Conservation (phyloP, 345 rosid genomes). For the Citrus maxima region DNA sequence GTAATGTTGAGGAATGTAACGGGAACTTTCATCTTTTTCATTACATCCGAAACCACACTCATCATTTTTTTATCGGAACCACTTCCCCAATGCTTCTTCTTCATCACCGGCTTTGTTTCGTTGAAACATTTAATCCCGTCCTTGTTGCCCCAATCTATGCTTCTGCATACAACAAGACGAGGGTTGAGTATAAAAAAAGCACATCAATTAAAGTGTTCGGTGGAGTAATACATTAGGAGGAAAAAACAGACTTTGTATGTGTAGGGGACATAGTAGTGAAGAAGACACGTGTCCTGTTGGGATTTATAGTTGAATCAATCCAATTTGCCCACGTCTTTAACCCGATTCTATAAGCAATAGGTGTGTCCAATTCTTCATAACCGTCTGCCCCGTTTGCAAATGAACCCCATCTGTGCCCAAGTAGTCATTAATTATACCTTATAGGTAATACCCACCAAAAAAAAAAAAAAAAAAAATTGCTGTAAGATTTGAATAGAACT, state of each 20-base stretch:
- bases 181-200: not conserved
- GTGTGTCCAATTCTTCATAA: conserved; percentile 59
- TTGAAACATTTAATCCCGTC: conserved; percentile 79
- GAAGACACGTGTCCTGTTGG: conserved; percentile 75
- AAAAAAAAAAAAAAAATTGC: not conserved
- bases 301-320: conserved; percentile 73
- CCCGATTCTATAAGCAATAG: conserved; percentile 61
- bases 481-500: conserved; percentile 8
- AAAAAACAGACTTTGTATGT: conserved; percentile 54
- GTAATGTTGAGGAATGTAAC: conserved; percentile 75
- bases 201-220: too few species aligned
- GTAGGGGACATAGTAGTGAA: conserved; percentile 90
- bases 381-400: conserved; percentile 75
- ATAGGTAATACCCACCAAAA: not conserved
- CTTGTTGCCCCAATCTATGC: conserved; percentile 65
- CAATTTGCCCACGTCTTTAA: conserved; percentile 93
- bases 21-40: conserved; percentile 63
- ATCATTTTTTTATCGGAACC: conserved; percentile 61
- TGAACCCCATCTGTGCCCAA: conserved; percentile 67
- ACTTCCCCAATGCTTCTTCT: conserved; percentile 60
- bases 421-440: not conserved
- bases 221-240: too few species aligned
- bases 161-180: conserved; percentile 26
- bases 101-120: conserved; percentile 71
- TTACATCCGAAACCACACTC: conserved; percentile 54